phyloP scores from a whole-genome alignment of 306 rosid genomes.

The Acacia melanoxylon region DNA sequence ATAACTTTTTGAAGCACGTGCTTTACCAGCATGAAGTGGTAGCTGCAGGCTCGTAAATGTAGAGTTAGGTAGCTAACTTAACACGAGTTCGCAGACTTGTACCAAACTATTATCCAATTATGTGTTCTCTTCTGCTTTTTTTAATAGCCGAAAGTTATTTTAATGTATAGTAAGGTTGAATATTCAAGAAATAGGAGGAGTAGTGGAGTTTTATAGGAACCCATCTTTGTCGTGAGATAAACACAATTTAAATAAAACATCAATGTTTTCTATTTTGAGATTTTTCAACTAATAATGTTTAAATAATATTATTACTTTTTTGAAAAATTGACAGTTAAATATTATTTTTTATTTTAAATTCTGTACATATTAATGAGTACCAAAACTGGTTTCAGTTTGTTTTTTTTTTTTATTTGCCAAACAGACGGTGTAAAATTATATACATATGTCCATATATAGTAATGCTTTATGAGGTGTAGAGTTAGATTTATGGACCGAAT shows the following conservation, averaged over 20 bases:
- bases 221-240: too few relatives aligned
- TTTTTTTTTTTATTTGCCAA: neutral
- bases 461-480: neutral
- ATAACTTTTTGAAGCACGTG: neutral
- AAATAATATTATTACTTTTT: too few relatives aligned
- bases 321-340: too few relatives aligned
- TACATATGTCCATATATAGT: neutral
- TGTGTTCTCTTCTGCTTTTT: neutral
- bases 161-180: neutral
- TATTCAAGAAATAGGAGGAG: neutral
- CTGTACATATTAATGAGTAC: too few relatives aligned
- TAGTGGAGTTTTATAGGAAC: neutral
- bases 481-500: neutral
- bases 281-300: too few relatives aligned
- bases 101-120: neutral
- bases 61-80: neutral
- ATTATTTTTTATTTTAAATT: too few relatives aligned
- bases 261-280: too few relatives aligned
- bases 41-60: neutral
- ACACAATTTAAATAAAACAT: too few relatives aligned
- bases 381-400: too few relatives aligned
- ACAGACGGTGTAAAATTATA: neutral
- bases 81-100: neutral
- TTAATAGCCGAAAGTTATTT: neutral
- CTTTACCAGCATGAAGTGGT: neutral